Conservation (phyloP, 1,284 basidiomycete species). For the Cerioporus squamosus region DNA sequence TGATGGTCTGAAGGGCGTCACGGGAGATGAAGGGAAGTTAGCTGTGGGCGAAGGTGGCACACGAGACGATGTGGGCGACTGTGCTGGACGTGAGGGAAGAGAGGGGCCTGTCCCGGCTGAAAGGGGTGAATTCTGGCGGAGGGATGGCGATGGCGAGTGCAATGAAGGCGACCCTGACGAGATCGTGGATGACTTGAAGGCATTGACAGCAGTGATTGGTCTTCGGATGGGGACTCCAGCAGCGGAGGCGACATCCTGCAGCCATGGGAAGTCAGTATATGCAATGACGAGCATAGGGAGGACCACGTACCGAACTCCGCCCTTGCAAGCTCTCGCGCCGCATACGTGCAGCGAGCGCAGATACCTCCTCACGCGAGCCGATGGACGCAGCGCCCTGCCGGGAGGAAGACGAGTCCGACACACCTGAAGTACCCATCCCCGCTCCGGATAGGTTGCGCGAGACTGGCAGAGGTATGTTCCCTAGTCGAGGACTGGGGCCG, state of each 20-base stretch:
- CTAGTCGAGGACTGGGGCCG: slow-evolving; percentile 38
- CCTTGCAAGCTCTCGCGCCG: slow-evolving; percentile 46
- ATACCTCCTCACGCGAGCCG: slow-evolving; percentile 44
- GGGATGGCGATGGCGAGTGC: slow-evolving; percentile 51
- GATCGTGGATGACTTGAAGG: slow-evolving; percentile 74
- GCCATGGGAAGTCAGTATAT: not conserved
- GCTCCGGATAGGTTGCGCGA: slow-evolving; percentile 29
- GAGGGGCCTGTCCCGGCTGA: slow-evolving; percentile 35
- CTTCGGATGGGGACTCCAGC: slow-evolving; percentile 56
- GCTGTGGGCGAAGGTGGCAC: slow-evolving; percentile 49
- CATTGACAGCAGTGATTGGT: slow-evolving; percentile 55
- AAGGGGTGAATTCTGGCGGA: slow-evolving; percentile 49
- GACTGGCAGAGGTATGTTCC: slow-evolving; percentile 37
- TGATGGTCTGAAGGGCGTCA: slow-evolving; percentile 43
- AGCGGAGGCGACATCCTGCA: slow-evolving; percentile 42
- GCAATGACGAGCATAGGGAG: not conserved
- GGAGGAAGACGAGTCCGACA: slow-evolving; percentile 44
- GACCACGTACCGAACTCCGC: slow-evolving; percentile 39
- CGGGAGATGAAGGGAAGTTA: slow-evolving; percentile 35
- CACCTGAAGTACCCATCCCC: slow-evolving; percentile 36
- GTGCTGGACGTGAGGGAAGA: slow-evolving; percentile 40
- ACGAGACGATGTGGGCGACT: slow-evolving; percentile 46
- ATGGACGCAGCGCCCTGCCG: slow-evolving; percentile 40
- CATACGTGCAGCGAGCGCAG: slow-evolving; percentile 41
- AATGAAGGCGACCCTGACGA: slow-evolving; percentile 56